Evolutionary conservation across 805 yeast species (phyloP).

Genomic region (Ogataea neopini): DNA sequence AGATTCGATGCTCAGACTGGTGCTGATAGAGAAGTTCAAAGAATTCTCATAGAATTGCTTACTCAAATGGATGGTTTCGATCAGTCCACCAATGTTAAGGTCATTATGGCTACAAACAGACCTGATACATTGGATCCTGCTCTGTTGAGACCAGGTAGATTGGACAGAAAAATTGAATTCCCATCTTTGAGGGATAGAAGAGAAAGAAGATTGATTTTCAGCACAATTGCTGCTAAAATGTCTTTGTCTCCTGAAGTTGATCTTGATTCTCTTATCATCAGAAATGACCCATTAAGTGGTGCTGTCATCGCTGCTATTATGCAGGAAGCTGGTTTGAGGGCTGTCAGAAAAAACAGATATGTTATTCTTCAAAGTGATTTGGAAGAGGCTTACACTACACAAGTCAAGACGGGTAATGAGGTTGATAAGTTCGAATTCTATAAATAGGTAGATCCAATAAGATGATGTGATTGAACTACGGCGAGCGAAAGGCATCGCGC

Average conservation of each 20-base stretch:
- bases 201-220: slow-evolving; percentile 94
- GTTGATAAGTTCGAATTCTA: slow-evolving; percentile 98
- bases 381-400: slow-evolving; percentile 96
- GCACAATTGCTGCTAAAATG: slow-evolving; percentile 96
- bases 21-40: slow-evolving; percentile 98
- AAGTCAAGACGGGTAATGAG: slow-evolving; percentile 93
- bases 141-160: slow-evolving; percentile 94
- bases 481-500: too few species aligned
- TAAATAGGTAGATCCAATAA: slow-evolving; percentile 52
- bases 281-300: slow-evolving; percentile 97
- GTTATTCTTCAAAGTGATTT: slow-evolving; percentile 94
- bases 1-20: slow-evolving; percentile 99
- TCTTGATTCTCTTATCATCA: slow-evolving; percentile 87
- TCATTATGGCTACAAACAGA: slow-evolving; percentile 98
- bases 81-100: slow-evolving; percentile 92
- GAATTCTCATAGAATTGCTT: slow-evolving; percentile 90
- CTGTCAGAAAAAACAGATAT: slow-evolving; percentile 96
- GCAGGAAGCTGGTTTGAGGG: slow-evolving; percentile 99
- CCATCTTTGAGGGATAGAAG: slow-evolving; percentile 96
- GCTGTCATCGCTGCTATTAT: slow-evolving; percentile 97
- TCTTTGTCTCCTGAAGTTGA: slow-evolving; percentile 97
- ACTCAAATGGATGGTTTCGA: slow-evolving; percentile 99
- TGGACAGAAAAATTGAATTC: slow-evolving; percentile 97
- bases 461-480: too few species aligned
- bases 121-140: slow-evolving; percentile 99